Evolutionary conservation across 495 filamentous ascomycete genomes (phyloP).

Genomic region (Xylaria sp.): DNA sequence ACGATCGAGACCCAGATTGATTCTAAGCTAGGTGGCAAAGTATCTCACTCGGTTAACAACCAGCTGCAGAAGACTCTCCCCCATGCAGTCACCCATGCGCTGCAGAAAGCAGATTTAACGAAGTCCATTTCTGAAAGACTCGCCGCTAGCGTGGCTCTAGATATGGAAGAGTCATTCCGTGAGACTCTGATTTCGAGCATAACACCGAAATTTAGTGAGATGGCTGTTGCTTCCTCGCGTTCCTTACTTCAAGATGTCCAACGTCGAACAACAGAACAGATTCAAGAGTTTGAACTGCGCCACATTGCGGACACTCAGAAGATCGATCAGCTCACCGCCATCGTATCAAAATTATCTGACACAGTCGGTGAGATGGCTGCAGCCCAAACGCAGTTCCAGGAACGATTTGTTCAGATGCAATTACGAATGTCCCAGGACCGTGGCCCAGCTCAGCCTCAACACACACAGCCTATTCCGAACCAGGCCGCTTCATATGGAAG

Average conservation of each 20-base stretch:
- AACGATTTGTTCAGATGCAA: constrained; percentile 64
- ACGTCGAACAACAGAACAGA: constrained; percentile 63
- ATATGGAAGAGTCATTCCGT: constrained; percentile 72
- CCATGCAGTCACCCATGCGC: constrained; percentile 54
- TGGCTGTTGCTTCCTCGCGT: constrained; percentile 59
- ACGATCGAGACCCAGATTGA: constrained; percentile 53
- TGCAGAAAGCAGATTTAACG: constrained; percentile 73
- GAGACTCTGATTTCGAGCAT: constrained; percentile 66
- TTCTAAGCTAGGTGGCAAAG: constrained; percentile 54
- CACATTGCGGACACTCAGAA: constrained; percentile 74
- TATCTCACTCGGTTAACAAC: constrained; percentile 63
- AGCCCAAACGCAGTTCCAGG: constrained; percentile 68
- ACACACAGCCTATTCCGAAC: constrained; percentile 30
- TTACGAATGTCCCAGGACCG: constrained; percentile 46
- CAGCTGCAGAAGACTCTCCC: constrained; percentile 62
- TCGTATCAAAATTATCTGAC: constrained; percentile 73
- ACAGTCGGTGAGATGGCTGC: constrained; percentile 75
- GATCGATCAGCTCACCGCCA: constrained; percentile 80
- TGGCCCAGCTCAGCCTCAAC: constrained; percentile 30
- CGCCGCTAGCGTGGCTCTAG: constrained; percentile 65
- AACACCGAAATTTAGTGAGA: constrained; percentile 67
- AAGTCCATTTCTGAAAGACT: constrained; percentile 75
- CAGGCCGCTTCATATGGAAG: constrained; percentile 39
- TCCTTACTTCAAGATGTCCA: constrained; percentile 72
- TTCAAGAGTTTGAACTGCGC: constrained; percentile 71